Percentiles rank a stretch among this genome's conserved stretches.
phyloP scores from a whole-genome alignment of 352 stramenopile species.

The Plasmopara muralis region DNA sequence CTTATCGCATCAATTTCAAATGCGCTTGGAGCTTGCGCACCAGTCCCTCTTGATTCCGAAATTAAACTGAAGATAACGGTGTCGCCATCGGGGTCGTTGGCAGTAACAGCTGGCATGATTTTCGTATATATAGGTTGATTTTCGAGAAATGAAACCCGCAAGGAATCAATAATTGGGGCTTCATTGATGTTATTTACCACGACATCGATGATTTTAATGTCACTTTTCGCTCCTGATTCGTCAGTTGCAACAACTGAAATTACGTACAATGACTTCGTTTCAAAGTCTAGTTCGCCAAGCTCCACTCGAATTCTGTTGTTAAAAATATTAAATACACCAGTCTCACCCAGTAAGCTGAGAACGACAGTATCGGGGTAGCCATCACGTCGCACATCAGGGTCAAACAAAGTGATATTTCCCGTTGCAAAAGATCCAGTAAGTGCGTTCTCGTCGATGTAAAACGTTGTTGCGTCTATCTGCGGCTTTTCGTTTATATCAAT shows the following conservation, averaged over 20 bases:
- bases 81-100: constrained; percentile 14
- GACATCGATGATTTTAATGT: constrained; percentile 11
- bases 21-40: constrained; percentile 10
- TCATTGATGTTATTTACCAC: constrained; percentile 20
- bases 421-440: neutral
- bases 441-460: constrained; percentile 24
- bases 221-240: constrained; percentile 11
- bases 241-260: constrained; percentile 16
- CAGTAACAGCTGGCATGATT: constrained; percentile 15
- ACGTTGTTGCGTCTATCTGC: constrained; percentile 6
- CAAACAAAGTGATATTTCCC: constrained; percentile 16
- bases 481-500: constrained; percentile 19
- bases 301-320: constrained; percentile 16
- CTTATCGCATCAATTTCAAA: constrained; percentile 38
- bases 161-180: constrained; percentile 7
- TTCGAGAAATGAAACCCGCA: constrained; percentile 13
- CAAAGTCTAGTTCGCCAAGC: constrained; percentile 15
- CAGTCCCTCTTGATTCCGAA: constrained; percentile 11
- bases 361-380: constrained; percentile 6
- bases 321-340: constrained; percentile 15
- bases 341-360: constrained; percentile 3
- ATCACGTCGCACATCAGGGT: constrained; percentile 14
- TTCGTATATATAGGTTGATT: constrained; percentile 14
- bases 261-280: constrained; percentile 14
- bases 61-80: constrained; percentile 14